phyloP scores from a whole-genome alignment of 345 rosid species.

The Clarkia xantiana region DNA sequence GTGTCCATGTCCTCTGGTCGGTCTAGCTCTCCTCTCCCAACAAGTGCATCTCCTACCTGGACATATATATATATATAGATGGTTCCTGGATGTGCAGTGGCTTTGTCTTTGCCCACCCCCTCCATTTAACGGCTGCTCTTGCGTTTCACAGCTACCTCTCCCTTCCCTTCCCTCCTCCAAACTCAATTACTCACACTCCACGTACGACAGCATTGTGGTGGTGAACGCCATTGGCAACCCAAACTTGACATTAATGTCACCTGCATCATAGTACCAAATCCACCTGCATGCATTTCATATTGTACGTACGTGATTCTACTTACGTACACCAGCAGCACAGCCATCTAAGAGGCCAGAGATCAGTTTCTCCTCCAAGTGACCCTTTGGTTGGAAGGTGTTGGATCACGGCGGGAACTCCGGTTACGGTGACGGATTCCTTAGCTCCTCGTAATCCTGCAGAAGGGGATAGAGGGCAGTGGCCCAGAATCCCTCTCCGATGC shows the following conservation, averaged over 20 bases:
- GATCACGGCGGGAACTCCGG: no score
- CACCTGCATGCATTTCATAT: conserved; percentile 38
- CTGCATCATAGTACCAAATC: conserved; percentile 97
- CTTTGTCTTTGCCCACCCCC: conserved; percentile 90
- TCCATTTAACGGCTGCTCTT: conserved; percentile 71
- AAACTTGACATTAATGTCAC: conserved; percentile 90
- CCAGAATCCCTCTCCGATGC: no score
- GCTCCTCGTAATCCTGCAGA: no score
- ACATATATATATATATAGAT: conserved; percentile 22
- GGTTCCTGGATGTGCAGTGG: conserved; percentile 60
- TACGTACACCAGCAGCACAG: conserved; percentile 50
- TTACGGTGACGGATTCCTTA: no score
- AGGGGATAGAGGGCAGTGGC: no score
- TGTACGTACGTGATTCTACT: background rate
- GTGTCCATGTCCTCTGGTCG: no score
- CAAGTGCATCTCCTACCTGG: conserved; percentile 89
- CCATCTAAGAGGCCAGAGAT: conserved; percentile 93
- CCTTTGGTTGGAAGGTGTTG: conserved; percentile 65
- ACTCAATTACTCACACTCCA: conserved; percentile 99
- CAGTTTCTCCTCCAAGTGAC: conserved; percentile 70
- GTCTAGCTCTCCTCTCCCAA: conserved; percentile 96
- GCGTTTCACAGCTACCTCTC: conserved; percentile 56
- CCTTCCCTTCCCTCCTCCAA: conserved; percentile 68
- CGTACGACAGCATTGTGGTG: conserved; percentile 80
- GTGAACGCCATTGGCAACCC: conserved; percentile 99